Base-by-base conservation (phyloP, 2,329 filamentous ascomycete species). In the Hawksworthiomyces lignivorus region DNA sequence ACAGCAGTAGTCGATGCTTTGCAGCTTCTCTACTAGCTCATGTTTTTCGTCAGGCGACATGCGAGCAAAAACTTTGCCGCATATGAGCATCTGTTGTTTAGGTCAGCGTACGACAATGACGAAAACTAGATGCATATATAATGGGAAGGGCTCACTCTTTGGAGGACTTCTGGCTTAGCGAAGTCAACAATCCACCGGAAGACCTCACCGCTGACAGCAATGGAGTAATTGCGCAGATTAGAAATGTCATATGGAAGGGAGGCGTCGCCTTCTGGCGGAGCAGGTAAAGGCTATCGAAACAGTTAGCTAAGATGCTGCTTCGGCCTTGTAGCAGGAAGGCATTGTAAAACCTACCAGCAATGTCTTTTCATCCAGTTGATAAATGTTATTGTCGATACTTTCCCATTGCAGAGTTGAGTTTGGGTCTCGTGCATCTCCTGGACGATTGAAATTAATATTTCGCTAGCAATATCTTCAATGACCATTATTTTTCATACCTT, bases 21-120 rank as follows among this genome's bases (percentile, higher is more conserved):
- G 94, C 4, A 98, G 73, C 60, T 96, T 98, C 61, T 97, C 92
- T 3, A 98, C 88, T 2, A 98, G 70, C 61, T 98, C 94, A 57
- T 96, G 89, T 61, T 98, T 98, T 62, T 98, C 92, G 58, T 98
- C 94, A 0, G 92, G 94, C 2, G 90, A 97, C 92, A 98, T 98
- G 52, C 92, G 84, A 4, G 92, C 94, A 62, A 94, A 98, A 2
- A 98, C 87, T 61, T 92, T 90, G 20, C 90, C 89, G 41, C 77
- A 77, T 27, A 95, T 82, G 41, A 98, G 84, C 81, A 97, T 90
- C 71, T 92, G 60, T 11, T n/a, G n/a, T n/a, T n/a, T n/a, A n/a
- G n/a, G n/a, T n/a, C n/a, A n/a, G n/a, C n/a, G n/a, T n/a, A n/a
- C n/a, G n/a, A 21, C n/a, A n/a, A 9, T 17, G 8, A 17, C 7